phyloP scores from a whole-genome alignment of 1,139 yeast species.

The Geotrichum bryndzae region DNA sequence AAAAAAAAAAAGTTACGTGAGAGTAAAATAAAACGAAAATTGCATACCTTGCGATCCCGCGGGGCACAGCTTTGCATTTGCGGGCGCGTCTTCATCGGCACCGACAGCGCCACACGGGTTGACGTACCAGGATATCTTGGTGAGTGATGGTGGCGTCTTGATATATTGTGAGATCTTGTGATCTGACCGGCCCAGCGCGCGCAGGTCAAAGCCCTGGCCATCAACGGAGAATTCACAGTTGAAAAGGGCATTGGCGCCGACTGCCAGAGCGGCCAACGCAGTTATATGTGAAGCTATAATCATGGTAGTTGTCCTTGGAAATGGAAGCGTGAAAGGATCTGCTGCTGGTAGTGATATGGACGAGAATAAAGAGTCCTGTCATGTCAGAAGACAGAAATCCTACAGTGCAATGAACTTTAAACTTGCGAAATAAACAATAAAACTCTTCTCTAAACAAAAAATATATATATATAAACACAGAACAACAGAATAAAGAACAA shows the following conservation, averaged over 20 bases:
- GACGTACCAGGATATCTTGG: constrained; percentile 59
- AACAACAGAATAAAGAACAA: constrained; percentile 37
- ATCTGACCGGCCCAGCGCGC: constrained; percentile 42
- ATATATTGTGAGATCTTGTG: constrained; percentile 39
- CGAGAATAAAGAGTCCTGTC: background rate
- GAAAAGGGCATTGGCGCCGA: constrained; percentile 34
- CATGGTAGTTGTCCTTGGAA: background rate
- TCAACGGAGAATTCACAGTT: constrained; percentile 45
- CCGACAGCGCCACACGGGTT: constrained; percentile 57
- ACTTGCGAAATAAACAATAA: background rate
- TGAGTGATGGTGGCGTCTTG: constrained; percentile 74
- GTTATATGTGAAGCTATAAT: background rate
- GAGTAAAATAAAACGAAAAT: background rate
- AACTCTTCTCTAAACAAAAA: background rate
- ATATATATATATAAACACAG: background rate
- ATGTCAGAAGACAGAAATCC: background rate
- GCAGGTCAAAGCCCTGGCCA: constrained; percentile 40
- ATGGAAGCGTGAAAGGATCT: no score
- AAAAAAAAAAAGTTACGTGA: background rate
- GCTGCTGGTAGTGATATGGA: no score
- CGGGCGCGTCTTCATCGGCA: constrained; percentile 29
- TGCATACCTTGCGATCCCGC: constrained; percentile 48
- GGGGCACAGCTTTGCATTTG: constrained; percentile 47
- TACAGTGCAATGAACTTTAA: background rate
- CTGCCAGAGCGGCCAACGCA: constrained; percentile 14